Percentiles rank a stretch among this genome's conserved stretches.
Evolutionary conservation across 169 alveolate species (phyloP).

Genomic region (Babesia ovata): DNA sequence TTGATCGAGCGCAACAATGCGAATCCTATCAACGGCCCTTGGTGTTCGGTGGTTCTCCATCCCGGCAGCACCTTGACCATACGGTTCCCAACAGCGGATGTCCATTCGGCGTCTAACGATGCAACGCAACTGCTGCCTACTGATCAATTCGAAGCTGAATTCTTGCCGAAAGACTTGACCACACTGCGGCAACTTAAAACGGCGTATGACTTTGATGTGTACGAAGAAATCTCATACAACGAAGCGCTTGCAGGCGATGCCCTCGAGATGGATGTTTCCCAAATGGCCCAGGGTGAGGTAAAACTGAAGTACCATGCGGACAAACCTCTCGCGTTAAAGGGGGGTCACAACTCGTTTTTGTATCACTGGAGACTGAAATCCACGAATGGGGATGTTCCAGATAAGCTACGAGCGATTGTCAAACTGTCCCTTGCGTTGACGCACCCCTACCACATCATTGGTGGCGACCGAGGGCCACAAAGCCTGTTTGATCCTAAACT

Average conservation of each 20-base stretch:
- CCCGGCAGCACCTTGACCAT: conserved; percentile 26
- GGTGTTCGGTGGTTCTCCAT: conserved; percentile 14
- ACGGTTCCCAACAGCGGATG: background rate
- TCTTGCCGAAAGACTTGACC: background rate
- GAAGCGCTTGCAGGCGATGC: conserved; percentile 5
- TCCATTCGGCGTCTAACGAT: background rate
- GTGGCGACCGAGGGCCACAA: too few species aligned
- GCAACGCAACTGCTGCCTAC: background rate
- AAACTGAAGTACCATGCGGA: background rate
- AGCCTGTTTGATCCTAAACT: too few species aligned
- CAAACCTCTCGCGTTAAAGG: background rate
- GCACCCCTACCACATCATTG: background rate
- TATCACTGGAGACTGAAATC: background rate
- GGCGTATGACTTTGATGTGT: too few species aligned
- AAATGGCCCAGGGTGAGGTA: background rate
- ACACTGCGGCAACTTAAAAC: background rate
- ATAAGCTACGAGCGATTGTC: background rate
- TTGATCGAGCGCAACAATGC: background rate
- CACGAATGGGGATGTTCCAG: too few species aligned
- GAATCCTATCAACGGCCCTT: background rate
- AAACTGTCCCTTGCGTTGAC: background rate
- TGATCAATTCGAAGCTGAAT: background rate
- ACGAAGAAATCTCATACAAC: background rate
- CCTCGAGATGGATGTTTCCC: conserved; percentile 1
- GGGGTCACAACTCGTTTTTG: background rate